A percentile compares a stretch with the other conserved stretches of the same genome.
Conservation (phyloP, 768 basidiomycete genomes). For the Strobilomyces dryophilus region DNA sequence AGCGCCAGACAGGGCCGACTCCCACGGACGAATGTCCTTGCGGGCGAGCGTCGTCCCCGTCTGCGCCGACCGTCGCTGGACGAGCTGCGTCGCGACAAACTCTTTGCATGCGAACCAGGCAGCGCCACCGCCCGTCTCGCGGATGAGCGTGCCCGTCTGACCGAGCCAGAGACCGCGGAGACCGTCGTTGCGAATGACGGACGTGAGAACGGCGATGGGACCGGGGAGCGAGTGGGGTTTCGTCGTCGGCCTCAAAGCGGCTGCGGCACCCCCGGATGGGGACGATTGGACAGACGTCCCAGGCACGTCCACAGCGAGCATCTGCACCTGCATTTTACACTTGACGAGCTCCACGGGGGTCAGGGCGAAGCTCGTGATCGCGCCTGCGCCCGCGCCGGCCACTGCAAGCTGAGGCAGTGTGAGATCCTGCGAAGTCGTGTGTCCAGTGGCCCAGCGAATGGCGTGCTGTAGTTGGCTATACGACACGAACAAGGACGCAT, state of each 20-base stretch:
- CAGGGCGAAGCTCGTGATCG: conserved; percentile 80
- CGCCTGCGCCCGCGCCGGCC: conserved; percentile 86
- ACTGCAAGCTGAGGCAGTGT: conserved; percentile 67
- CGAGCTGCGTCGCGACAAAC: conserved; percentile 57
- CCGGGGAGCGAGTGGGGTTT: conserved; percentile 52
- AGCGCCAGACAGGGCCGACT: conserved; percentile 84
- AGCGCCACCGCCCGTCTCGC: conserved; percentile 87
- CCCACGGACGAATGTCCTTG: conserved; percentile 62
- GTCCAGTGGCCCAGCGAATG: conserved; percentile 43
- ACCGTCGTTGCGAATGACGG: conserved; percentile 63
- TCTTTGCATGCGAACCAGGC: conserved; percentile 94
- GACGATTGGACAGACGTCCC: conserved; percentile 12
- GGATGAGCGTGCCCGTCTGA: conserved; percentile 88
- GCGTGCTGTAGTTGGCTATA: conserved; percentile 73
- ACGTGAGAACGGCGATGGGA: conserved; percentile 61
- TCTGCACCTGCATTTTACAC: conserved; percentile 97
- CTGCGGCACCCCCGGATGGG: conserved; percentile 11
- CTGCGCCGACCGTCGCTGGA: conserved; percentile 41
- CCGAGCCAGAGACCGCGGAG: conserved; percentile 93
- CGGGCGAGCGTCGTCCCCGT: conserved; percentile 29
- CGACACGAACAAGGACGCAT: conserved; percentile 81
- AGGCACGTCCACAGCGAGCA: conserved; percentile 56
- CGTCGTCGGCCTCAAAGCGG: conserved; percentile 8
- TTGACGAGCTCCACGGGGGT: conserved; percentile 95
- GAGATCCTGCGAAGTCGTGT: conserved; percentile 38